These are phyloP conservation scores for Fusarium sp. DNA, from an alignment of 2,329 filamentous ascomycete species.

Conservation along the genomic window DNA sequence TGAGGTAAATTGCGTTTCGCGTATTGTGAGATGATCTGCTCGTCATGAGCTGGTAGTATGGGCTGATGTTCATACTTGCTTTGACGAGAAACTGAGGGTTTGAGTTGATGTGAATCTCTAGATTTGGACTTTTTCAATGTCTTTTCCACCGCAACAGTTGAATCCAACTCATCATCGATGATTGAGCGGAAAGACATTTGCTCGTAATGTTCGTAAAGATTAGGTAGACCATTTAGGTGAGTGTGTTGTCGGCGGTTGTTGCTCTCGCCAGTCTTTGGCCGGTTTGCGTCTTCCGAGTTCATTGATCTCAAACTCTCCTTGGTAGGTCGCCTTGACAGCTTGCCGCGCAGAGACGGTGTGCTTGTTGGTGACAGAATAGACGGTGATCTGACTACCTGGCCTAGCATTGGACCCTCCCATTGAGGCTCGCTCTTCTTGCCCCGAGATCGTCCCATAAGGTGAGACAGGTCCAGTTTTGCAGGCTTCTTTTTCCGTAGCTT, in stretches of 20 bases:
- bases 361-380: slow-evolving; percentile 57
- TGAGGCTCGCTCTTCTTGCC: slow-evolving; percentile 49
- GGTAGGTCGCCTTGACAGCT: slow-evolving; percentile 52
- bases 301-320: slow-evolving; percentile 52
- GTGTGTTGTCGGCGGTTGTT: slow-evolving; percentile 39
- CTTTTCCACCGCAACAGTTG: slow-evolving; percentile 28
- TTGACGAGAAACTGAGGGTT: slow-evolving; percentile 12
- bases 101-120: slow-evolving; percentile 25
- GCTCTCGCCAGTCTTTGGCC: slow-evolving; percentile 46
- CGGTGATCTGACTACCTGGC: slow-evolving; percentile 57
- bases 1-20: slow-evolving; percentile 43
- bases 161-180: slow-evolving; percentile 45
- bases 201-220: slow-evolving; percentile 70
- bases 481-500: slow-evolving; percentile 58
- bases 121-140: slow-evolving; percentile 21
- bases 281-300: slow-evolving; percentile 37
- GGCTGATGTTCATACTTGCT: slow-evolving; percentile 33
- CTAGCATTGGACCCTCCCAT: slow-evolving; percentile 51
- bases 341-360: slow-evolving; percentile 46
- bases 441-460: slow-evolving; percentile 55
- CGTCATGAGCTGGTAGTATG: slow-evolving; percentile 33
- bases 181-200: slow-evolving; percentile 64
- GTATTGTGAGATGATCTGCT: slow-evolving; percentile 45
- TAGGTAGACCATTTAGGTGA: slow-evolving; percentile 58
- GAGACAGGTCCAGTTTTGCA: slow-evolving; percentile 62